phyloP scores from a whole-genome alignment of 176 grass and related monocot species.

The Eleusine indica region DNA sequence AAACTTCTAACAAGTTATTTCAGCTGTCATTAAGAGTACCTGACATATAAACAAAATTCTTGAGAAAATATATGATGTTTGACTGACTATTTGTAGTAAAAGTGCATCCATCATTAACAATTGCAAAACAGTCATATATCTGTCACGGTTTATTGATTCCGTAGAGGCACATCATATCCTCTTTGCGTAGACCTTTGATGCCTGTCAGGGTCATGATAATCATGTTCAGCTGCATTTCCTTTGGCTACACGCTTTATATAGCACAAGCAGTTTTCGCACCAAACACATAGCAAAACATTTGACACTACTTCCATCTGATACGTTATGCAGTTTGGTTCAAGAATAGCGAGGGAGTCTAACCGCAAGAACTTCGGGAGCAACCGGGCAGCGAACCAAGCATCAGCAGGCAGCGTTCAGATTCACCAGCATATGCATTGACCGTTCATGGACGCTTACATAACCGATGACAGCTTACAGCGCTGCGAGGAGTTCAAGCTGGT shows the following conservation, averaged over 20 bases:
- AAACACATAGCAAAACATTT: neutral
- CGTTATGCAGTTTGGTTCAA: constrained; percentile 73
- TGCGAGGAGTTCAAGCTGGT: neutral
- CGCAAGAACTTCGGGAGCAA: constrained; percentile 88
- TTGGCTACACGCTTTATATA: neutral
- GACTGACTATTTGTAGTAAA: neutral
- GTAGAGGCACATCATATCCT: neutral
- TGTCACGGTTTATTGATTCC: neutral
- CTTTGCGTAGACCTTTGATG: neutral
- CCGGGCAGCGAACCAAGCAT: constrained; percentile 85
- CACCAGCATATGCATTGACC: constrained; percentile 39
- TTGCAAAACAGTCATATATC: neutral
- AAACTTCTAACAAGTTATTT: constrained; percentile 12
- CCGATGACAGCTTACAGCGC: neutral
- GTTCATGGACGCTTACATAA: neutral
- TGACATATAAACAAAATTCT: neutral
- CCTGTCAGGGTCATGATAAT: neutral
- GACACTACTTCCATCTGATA: neutral
- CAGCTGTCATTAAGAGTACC: neutral
- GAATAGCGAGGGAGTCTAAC: constrained; percentile 92
- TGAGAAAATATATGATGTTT: neutral
- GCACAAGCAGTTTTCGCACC: neutral
- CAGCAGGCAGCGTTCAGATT: constrained; percentile 79
- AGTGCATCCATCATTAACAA: neutral
- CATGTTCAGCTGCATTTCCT: neutral